These are phyloP conservation scores for Tulasnella sp. DNA, from an alignment of 768 basidiomycete species.

Conservation along the genomic window DNA sequence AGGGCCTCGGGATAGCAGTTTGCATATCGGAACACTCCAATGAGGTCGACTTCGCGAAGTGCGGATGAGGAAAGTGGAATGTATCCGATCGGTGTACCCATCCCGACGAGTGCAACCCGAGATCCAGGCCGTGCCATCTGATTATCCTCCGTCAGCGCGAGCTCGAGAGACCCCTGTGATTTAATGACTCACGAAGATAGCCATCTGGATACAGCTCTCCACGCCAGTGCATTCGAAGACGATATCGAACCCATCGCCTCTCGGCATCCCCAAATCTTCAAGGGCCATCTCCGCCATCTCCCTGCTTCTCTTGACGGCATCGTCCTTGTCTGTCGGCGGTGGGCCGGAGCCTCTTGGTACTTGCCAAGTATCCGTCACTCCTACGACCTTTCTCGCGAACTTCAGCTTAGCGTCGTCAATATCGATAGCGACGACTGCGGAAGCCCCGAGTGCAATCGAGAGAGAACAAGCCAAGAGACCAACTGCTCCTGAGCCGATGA, in stretches of 20 bases:
- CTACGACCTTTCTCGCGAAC: conserved; percentile 46
- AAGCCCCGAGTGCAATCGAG: conserved; percentile 48
- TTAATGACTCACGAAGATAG: conserved; percentile 60
- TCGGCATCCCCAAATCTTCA: conserved; percentile 34
- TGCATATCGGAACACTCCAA: conserved; percentile 76
- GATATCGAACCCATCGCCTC: conserved; percentile 70
- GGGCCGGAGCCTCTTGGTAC: conserved; percentile 39
- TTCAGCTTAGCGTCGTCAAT: conserved; percentile 75
- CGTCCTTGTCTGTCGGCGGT: conserved; percentile 31
- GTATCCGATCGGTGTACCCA: conserved; percentile 77
- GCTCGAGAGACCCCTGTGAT: conserved; percentile 7
- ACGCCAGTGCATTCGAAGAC: conserved; percentile 95
- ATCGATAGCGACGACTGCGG: conserved; percentile 67
- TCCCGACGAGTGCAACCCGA: conserved; percentile 88
- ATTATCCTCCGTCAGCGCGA: not conserved
- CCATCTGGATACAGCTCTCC: conserved; percentile 84
- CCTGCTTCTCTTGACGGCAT: conserved; percentile 50
- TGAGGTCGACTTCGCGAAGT: conserved; percentile 82
- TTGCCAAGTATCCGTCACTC: conserved; percentile 10
- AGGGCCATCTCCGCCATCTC: conserved; percentile 45
- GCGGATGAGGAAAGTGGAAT: conserved; percentile 80
- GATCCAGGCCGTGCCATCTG: conserved; percentile 78
- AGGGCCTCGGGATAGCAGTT: conserved; percentile 87
- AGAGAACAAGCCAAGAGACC: conserved; percentile 82
- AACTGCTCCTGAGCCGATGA: conserved; percentile 89